phyloP scores from a whole-genome alignment of 306 rosid species.

The Abrus precatorius region DNA sequence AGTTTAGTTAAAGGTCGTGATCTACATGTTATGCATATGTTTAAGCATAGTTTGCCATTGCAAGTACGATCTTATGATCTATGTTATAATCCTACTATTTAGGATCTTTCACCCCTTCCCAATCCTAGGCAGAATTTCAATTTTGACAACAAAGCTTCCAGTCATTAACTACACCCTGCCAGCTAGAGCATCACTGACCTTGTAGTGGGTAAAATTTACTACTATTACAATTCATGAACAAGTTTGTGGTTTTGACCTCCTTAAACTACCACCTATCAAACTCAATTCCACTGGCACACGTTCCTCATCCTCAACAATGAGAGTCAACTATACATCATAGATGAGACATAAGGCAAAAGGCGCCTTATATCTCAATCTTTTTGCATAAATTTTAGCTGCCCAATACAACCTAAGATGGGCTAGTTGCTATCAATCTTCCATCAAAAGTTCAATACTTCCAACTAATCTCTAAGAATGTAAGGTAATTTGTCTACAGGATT shows the following conservation, averaged over 20 bases:
- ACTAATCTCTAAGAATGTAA: slow-evolving; percentile 27
- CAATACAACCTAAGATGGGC: not conserved
- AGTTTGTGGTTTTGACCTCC: not conserved
- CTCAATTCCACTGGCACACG: not conserved
- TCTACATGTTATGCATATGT: no score
- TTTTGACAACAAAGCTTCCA: not conserved
- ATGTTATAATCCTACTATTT: no score
- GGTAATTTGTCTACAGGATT: not conserved
- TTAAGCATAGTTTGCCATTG: no score
- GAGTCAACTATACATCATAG: not conserved
- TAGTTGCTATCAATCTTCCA: slow-evolving; percentile 8
- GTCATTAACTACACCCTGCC: not conserved
- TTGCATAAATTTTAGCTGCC: not conserved
- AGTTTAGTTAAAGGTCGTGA: no score
- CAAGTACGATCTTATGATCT: no score
- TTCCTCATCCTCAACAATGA: slow-evolving; percentile 1
- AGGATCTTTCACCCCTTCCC: no score
- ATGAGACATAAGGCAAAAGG: slow-evolving; percentile 1
- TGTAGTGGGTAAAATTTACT: not conserved
- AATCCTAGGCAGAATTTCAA: no score
- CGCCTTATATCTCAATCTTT: not conserved
- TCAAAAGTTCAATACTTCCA: slow-evolving; percentile 10
- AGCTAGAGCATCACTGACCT: not conserved
- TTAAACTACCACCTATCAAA: slow-evolving; percentile 14
- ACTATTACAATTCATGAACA: not conserved